Conservation (phyloP, 202 grass and related monocot genomes). For the Schoenoplectus triqueter region DNA sequence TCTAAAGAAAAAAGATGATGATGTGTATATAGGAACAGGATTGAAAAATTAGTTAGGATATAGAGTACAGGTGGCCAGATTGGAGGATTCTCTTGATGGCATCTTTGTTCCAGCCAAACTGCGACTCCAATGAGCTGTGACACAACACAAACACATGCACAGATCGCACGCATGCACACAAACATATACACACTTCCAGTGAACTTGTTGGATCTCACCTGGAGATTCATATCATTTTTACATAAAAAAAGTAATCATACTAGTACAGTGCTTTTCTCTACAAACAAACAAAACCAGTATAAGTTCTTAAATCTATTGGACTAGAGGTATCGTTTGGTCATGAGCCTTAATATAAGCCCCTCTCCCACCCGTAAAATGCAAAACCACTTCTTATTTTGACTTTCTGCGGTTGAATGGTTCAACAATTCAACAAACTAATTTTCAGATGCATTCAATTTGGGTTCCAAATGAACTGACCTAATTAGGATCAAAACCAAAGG, state of each 20-base stretch:
- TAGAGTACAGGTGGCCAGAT: constrained; percentile 74
- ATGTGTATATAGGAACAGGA: constrained; percentile 12
- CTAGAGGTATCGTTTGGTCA: not conserved
- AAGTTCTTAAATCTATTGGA: not conserved
- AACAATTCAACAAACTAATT: not conserved
- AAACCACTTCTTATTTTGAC: not conserved
- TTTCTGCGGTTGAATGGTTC: not conserved
- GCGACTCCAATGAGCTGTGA: constrained; percentile 87
- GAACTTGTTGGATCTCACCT: constrained; percentile 89
- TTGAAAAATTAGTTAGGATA: constrained; percentile 45
- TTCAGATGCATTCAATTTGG: not conserved
- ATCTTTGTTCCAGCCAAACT: constrained; percentile 84
- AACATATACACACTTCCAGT: constrained; percentile 61
- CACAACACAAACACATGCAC: constrained; percentile 29
- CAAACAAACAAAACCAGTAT: not conserved
- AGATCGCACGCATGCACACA: constrained; percentile 17
- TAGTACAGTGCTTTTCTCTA: not conserved
- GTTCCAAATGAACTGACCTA: constrained; percentile 19
- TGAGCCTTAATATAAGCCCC: not conserved
- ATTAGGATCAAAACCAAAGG: constrained; percentile 23
- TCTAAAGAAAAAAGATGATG: not conserved
- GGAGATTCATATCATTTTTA: constrained; percentile 63
- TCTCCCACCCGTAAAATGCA: not conserved
- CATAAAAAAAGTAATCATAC: constrained; percentile 29
- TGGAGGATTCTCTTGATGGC: constrained; percentile 77